Percentiles rank a stretch among this genome's conserved stretches.
phyloP scores from a whole-genome alignment of 2,329 filamentous ascomycete species.

The Ramularia endophylla region DNA sequence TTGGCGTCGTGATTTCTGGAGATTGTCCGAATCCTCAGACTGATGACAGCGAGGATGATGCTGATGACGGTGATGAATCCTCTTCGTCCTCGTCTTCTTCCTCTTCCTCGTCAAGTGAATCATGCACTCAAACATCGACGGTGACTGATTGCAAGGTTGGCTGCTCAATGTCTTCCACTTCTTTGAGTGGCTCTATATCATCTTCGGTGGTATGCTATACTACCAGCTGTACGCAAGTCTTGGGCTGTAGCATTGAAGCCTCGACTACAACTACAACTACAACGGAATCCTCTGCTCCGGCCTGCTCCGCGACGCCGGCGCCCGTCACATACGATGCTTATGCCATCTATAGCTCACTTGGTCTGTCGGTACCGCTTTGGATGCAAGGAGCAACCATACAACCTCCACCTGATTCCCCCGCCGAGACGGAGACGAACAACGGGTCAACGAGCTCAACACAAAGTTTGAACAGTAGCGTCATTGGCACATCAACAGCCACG shows the following conservation, averaged over 20 bases:
- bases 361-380: constrained; percentile 5
- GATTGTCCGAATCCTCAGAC: constrained; percentile 8
- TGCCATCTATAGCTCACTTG: constrained; percentile 8
- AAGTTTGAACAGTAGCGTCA: too few relatives aligned
- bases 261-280: constrained; percentile 5
- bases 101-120: constrained; percentile 1
- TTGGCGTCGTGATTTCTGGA: constrained; percentile 8
- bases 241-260: constrained; percentile 4
- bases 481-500: neutral
- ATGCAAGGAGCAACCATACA: constrained; percentile 5
- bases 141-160: constrained; percentile 9
- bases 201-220: constrained; percentile 10
- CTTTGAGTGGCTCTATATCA: constrained; percentile 3
- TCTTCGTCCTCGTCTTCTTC: neutral
- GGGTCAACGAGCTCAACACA: too few relatives aligned
- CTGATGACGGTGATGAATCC: neutral
- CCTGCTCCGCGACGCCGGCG: constrained; percentile 1
- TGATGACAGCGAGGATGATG: constrained; percentile 4
- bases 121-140: constrained; percentile 8
- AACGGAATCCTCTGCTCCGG: constrained; percentile 4
- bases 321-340: constrained; percentile 6
- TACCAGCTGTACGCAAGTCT: constrained; percentile 4
- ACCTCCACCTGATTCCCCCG: neutral
- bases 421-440: neutral
- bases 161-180: constrained; percentile 8